Conservation (phyloP, 2,329 filamentous ascomycete species). For the Colletotrichum lindemuthianum region DNA sequence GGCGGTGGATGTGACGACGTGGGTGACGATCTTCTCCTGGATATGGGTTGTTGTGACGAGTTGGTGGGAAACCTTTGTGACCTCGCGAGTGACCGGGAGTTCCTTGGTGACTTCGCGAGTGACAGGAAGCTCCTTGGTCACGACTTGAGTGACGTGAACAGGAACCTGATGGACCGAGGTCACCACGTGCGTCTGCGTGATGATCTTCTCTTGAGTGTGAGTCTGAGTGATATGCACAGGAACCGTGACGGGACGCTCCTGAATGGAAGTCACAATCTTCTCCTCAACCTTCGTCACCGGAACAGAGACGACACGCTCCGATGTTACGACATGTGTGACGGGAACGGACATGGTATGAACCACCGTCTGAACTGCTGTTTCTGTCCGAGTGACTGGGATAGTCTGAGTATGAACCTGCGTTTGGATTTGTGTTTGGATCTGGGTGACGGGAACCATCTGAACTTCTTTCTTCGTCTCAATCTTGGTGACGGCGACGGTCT, state of each 20-base stretch:
- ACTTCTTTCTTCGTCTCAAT: conserved; percentile 10
- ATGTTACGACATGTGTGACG: conserved; percentile 23
- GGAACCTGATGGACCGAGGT: conserved; percentile 11
- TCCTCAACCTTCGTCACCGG: conserved; percentile 5
- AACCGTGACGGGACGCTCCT: conserved; percentile 8
- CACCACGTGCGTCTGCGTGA: conserved; percentile 16
- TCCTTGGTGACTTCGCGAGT: conserved; percentile 4
- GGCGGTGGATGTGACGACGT: conserved; percentile 9
- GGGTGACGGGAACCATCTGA: conserved; percentile 19
- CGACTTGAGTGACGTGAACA: conserved; percentile 9
- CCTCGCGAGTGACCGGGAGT: conserved; percentile 6
- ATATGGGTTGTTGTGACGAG: conserved; percentile 7
- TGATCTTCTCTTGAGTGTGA: conserved; percentile 9
- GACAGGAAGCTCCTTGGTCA: conserved; percentile 6
- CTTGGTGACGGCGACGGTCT: conserved; percentile 4
- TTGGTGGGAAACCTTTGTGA: conserved; percentile 11
- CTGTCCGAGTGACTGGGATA: conserved; percentile 9
- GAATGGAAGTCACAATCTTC: conserved; percentile 12
- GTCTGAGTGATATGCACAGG: conserved; percentile 14
- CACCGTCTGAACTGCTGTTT: conserved; percentile 12
- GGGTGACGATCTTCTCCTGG: conserved; percentile 14
- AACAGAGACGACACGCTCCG: conserved; percentile 8
- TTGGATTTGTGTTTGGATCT: conserved; percentile 5
- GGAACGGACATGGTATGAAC: conserved; percentile 12
- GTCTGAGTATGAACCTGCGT: conserved; percentile 12